Base-by-base conservation (phyloP, 2,329 filamentous ascomycete species). In the Neonectria sp. region DNA sequence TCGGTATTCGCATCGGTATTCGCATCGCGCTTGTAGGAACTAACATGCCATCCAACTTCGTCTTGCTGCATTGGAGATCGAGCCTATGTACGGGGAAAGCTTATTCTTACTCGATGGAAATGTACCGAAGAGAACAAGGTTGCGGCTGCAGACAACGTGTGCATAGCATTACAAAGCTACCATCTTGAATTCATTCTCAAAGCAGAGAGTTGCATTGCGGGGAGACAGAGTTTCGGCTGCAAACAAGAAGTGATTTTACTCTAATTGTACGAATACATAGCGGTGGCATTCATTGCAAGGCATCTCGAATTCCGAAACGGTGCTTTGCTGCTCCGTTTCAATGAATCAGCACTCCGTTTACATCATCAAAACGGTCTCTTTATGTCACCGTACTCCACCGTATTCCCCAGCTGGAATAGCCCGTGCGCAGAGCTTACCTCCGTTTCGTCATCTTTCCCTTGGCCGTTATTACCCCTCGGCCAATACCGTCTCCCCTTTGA, bases 391-490 rank as follows among this genome's bases (percentile, higher is more conserved):
- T 52, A 33, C 33, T 6, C 2, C 27, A 48, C 25, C 37, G 37
- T 40, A 40, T 49, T 55, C 8, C 2, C 17, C 31, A 21, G 17
- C 12, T 27, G 9, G 8, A 2, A 6, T 15, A 3, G 45, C 35
- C 49, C 37, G 43, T 53, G 46, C 52, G 46, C 52, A n/a, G 15
- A 37, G 31, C 40, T 21, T 35, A 24, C 5, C 8, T 53, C 59
- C 60, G 59, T 67, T 67, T 60, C 51, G 29, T 40, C 58, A 61
- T 53, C 40, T 12, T 21, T 35, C 17, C 25, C 7, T 4, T 17
- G 63, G 68, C 70, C 63, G 63, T 68, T 67, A 68, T 72, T 74
- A 72, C 73, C 73, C 73, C 73, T 75, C 73, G 60, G 69, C 71
- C 48, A 45, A 53, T 57, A 58, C 48, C 52, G 43, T 52, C 29